Conservation (phyloP, 2,329 filamentous ascomycete genomes). For the Chlorencoelia australis region DNA sequence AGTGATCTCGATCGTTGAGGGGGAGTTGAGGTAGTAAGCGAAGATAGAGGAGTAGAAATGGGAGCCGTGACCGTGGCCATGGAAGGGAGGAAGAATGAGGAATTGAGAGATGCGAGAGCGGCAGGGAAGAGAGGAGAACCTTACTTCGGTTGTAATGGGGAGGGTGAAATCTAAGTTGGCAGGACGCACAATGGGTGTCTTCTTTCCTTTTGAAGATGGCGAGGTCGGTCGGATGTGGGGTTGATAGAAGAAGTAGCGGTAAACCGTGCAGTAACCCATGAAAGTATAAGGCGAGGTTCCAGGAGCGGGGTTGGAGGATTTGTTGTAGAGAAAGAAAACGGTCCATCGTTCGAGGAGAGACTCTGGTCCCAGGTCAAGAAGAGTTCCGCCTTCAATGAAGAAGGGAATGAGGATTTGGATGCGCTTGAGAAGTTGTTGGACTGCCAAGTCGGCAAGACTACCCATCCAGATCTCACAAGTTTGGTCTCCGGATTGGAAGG, state of each 20-base stretch:
- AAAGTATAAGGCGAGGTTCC: slow-evolving; percentile 57
- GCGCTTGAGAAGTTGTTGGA: slow-evolving; percentile 64
- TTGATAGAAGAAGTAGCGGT: slow-evolving; percentile 67
- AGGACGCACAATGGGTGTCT: slow-evolving; percentile 24
- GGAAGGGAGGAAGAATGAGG: slow-evolving; percentile 78
- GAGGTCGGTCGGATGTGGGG: slow-evolving; percentile 35
- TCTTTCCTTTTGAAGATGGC: slow-evolving; percentile 20
- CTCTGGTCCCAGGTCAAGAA: slow-evolving; percentile 60
- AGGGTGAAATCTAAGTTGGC: slow-evolving; percentile 31
- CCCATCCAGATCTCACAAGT: slow-evolving; percentile 81
- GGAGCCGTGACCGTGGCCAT: slow-evolving; percentile 68
- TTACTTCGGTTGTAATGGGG: slow-evolving; percentile 20
- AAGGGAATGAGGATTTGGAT: slow-evolving; percentile 76
- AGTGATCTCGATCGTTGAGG: slow-evolving; percentile 65
- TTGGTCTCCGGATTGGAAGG: slow-evolving; percentile 49
- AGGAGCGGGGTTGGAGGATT: slow-evolving; percentile 37
- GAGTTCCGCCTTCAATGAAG: slow-evolving; percentile 87
- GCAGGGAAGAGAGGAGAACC: slow-evolving; percentile 56
- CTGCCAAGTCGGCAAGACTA: slow-evolving; percentile 56
- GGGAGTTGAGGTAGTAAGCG: slow-evolving; percentile 52
- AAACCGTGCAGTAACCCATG: slow-evolving; percentile 82
- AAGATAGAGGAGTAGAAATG: slow-evolving; percentile 77
- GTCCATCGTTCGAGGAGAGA: slow-evolving; percentile 76
- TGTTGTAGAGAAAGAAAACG: slow-evolving; percentile 76
- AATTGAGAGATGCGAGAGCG: slow-evolving; percentile 89